These are phyloP conservation scores for Leccinum fallax DNA, from an alignment of 1,284 basidiomycete genomes.

Conservation along the genomic window DNA sequence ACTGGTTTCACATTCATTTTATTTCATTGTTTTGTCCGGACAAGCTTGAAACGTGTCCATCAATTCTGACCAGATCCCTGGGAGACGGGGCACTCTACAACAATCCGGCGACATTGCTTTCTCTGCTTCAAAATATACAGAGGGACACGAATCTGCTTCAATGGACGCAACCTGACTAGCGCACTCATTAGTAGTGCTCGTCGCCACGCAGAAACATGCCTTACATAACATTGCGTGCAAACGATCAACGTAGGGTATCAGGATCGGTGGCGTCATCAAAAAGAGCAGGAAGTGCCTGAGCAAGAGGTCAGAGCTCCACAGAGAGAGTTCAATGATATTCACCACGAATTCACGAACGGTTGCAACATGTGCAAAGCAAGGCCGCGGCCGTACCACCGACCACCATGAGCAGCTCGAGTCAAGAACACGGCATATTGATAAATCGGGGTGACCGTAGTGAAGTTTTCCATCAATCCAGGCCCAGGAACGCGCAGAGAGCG, in stretches of 20 bases:
- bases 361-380: conserved; percentile 88
- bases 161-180: conserved; percentile 81
- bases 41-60: too few species aligned
- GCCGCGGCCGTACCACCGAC: conserved; percentile 93
- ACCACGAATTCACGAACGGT: conserved; percentile 88
- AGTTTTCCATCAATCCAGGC: too few species aligned
- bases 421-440: conserved; percentile 69
- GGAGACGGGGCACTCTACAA: conserved; percentile 31
- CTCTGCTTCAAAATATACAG: conserved; percentile 90
- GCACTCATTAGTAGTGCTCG: conserved; percentile 17
- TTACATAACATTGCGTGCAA: conserved; percentile 76
- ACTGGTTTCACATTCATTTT: too few species aligned
- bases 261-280: conserved; percentile 71
- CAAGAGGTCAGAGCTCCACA: conserved; percentile 80
- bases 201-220: conserved; percentile 31
- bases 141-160: conserved; percentile 91
- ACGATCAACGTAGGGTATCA: conserved; percentile 76
- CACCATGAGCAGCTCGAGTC: conserved; percentile 93
- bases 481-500: too few species aligned
- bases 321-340: conserved; percentile 81
- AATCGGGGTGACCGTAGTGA: too few species aligned
- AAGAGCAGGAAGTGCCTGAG: conserved; percentile 70
- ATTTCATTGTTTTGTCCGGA: too few species aligned
- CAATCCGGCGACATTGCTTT: conserved; percentile 85
- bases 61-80: too few species aligned